Evolutionary conservation across 176 grass and related monocot genomes (phyloP), one percentile per base, ranked within the genome.

Genomic region (Cenchrus americanus): DNA sequence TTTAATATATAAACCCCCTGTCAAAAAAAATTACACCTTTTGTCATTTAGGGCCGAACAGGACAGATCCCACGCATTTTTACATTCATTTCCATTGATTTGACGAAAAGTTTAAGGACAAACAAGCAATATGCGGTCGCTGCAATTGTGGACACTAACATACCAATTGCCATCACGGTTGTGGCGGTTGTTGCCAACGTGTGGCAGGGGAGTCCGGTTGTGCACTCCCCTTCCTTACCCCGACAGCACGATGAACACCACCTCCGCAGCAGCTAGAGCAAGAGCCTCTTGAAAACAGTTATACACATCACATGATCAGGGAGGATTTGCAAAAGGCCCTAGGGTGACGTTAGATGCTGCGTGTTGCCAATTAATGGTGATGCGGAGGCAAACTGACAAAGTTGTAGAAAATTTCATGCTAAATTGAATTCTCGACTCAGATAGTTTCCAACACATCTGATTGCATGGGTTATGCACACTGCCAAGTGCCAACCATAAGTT

Each of bases 201-300:
- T 91, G 10, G 95, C 71, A 8, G 90, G 95, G 14, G 95, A 93
- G 41, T 97, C 95, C 1, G 95, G 92, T 76, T 94, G 80, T 97
- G 90, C 59, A 97, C 74, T 50, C 85, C 90, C 74, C 90, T 93
- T 27, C 84, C 87, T 90, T 94, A 87, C 21, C 87, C 95, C 14
- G 92, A 90, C 76, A 85, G 95, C 49, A 98, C 84, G 73, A 98
- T 95, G 84, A 94, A 98, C 79, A 90, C 89, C 76, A 95, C 91
- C 82, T 93, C 95, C 5, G 84, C 87, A 78, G 95, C 92, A 77
- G 94, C 94, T 64, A 94, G 78, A 69, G 89, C 89, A 81, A 82
- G 80, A 48, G 84, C 92, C 82, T 95, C 90, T 87, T 93, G 84
- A 65, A 77, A 43, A 76, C 10, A 85, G 49, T 59, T 12, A 61